phyloP scores from a whole-genome alignment of 495 filamentous ascomycete species.

The Tuber calosporum region DNA sequence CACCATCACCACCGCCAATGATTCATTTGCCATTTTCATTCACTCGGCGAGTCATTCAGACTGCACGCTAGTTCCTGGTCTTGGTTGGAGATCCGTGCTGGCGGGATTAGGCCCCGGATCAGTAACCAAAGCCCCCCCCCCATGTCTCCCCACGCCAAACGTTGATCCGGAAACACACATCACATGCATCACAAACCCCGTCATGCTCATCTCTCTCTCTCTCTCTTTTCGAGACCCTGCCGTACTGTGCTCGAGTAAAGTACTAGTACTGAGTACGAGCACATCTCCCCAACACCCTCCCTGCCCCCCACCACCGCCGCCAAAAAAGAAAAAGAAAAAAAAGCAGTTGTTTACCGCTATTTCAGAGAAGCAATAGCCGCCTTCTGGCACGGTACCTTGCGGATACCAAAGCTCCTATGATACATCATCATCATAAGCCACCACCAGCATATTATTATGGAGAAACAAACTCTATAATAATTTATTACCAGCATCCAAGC shows the following conservation, averaged over 20 bases:
- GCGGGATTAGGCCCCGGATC: not conserved
- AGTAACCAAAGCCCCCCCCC: not conserved
- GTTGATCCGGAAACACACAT: not conserved
- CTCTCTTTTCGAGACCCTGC: no score
- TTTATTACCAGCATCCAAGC: not conserved
- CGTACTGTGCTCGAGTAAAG: no score
- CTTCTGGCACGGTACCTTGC: not conserved
- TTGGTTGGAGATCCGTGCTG: not conserved
- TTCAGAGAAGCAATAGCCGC: not conserved
- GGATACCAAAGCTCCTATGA: not conserved
- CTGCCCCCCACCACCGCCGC: not conserved
- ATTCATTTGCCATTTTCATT: not conserved
- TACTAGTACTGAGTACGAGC: no score
- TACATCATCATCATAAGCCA: not conserved
- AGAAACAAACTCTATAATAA: not conserved
- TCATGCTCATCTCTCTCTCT: not conserved
- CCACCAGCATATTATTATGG: not conserved
- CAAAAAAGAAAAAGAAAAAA: not conserved
- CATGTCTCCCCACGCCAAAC: not conserved
- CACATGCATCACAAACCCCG: not conserved
- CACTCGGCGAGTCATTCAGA: not conserved
- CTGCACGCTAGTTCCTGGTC: not conserved
- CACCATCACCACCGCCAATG: not conserved
- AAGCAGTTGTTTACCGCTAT: not conserved
- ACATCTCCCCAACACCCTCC: not conserved